A percentile compares a stretch with the other conserved stretches of the same genome.
Evolutionary conservation across 2,329 filamentous ascomycete species (phyloP).

Genomic region (Trichoderma guizhouense): DNA sequence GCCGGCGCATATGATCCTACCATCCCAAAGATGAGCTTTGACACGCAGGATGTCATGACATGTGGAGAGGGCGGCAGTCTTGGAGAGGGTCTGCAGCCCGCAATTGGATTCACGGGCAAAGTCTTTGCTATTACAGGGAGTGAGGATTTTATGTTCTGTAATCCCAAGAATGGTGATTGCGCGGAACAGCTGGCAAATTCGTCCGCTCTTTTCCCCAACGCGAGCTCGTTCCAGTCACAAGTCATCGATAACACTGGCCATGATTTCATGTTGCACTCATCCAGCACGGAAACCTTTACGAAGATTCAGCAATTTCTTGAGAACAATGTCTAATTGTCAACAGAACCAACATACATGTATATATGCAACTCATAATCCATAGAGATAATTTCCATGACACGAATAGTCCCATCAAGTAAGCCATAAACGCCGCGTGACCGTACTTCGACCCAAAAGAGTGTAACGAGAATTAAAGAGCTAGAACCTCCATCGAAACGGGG

Average conservation of each 20-base stretch:
- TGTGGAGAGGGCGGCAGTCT: constrained; percentile 2
- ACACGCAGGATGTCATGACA: neutral
- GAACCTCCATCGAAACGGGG: neutral
- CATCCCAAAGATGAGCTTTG: neutral
- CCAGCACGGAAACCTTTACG: neutral
- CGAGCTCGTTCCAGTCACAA: neutral
- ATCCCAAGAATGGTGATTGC: neutral
- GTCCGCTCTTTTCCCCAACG: neutral
- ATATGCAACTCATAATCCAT: neutral
- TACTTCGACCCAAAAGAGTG: neutral
- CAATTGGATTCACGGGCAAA: neutral
- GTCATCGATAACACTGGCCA: neutral
- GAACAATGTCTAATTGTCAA: neutral
- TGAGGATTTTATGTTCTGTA: neutral
- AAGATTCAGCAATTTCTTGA: neutral
- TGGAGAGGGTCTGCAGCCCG: neutral
- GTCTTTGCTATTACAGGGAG: neutral
- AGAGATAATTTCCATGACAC: neutral
- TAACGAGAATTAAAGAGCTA: neutral
- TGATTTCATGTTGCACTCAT: neutral
- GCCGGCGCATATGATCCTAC: neutral
- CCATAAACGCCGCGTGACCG: neutral
- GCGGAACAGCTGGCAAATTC: neutral
- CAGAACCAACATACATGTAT: neutral
- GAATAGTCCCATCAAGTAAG: neutral